These are phyloP conservation scores for Aspergillus leporis DNA, from an alignment of 495 filamentous ascomycete genomes.

Conservation along the genomic window DNA sequence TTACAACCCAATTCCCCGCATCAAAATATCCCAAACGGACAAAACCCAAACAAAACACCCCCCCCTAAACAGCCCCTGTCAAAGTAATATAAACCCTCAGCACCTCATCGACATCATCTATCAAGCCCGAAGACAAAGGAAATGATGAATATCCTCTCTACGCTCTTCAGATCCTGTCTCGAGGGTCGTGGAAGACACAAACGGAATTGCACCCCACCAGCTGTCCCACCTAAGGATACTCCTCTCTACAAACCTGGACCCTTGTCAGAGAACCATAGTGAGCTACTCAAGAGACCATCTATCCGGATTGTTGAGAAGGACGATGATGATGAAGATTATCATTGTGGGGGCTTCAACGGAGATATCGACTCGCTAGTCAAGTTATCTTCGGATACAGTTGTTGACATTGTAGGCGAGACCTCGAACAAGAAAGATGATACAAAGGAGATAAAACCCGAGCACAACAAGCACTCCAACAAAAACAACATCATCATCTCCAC, in stretches of 20 bases:
- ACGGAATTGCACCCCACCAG: not conserved
- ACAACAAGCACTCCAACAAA: not conserved
- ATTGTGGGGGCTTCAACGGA: not conserved
- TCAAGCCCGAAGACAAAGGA: not conserved
- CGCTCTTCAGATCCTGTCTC: constrained; percentile 17
- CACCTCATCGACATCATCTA: not conserved
- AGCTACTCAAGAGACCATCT: not conserved
- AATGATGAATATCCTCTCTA: constrained; percentile 8
- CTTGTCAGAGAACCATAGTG: not conserved
- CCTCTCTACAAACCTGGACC: not conserved
- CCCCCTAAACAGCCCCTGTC: not conserved
- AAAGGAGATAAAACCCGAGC: not conserved
- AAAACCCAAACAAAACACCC: constrained; percentile 1
- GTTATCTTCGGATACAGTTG: not conserved
- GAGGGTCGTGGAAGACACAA: constrained; percentile 3
- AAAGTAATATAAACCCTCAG: not conserved
- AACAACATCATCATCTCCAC: not conserved
- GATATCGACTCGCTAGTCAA: not conserved
- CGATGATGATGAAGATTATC: not conserved
- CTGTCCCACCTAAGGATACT: not conserved
- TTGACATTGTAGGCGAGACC: not conserved
- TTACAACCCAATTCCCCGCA: no score
- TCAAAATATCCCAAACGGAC: not conserved
- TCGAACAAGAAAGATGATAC: not conserved
- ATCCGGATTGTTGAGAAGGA: not conserved